Percentiles rank a stretch among this genome's conserved stretches.
These are phyloP conservation scores for Nitzschia putrida DNA, from an alignment of 108 stramenopile species.

Conservation along the genomic window DNA sequence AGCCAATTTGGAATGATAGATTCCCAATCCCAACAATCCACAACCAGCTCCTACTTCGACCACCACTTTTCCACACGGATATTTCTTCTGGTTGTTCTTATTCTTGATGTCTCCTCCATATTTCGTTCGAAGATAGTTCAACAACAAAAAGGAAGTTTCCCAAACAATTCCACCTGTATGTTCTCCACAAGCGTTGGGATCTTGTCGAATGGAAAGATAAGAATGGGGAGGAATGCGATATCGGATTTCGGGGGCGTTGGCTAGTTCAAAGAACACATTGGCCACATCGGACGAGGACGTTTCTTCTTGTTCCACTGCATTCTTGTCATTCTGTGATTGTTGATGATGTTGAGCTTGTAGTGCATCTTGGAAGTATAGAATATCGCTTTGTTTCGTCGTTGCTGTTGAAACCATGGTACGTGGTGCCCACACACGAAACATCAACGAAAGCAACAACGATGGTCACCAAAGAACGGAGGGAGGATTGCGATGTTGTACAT, in stretches of 20 bases:
- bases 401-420: not conserved
- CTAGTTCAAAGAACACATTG: slow-evolving; percentile 66
- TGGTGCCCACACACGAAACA: no score
- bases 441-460: no score
- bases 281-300: slow-evolving; percentile 16
- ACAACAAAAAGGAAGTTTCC: slow-evolving; percentile 69
- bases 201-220: slow-evolving; percentile 51
- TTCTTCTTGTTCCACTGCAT: slow-evolving; percentile 2
- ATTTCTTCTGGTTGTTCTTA: no score
- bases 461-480: no score
- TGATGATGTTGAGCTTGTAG: slow-evolving; percentile 9
- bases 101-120: slow-evolving; percentile 5
- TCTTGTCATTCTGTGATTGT: no score
- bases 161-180: slow-evolving; percentile 84
- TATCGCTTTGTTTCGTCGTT: not conserved
- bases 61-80: slow-evolving; percentile 19
- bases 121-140: slow-evolving; percentile 41
- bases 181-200: slow-evolving; percentile 41
- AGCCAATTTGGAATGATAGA: slow-evolving; percentile 35
- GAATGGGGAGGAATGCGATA: slow-evolving; percentile 40
- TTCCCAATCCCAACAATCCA: slow-evolving; percentile 59
- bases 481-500: no score
- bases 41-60: slow-evolving; percentile 68
- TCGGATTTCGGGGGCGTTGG: slow-evolving; percentile 58
- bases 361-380: slow-evolving; percentile 33